A percentile compares a stretch with the other conserved stretches of the same genome.
Evolutionary conservation across 1,284 basidiomycete species (phyloP).

Genomic region (Sanguinoderma infundibulare): DNA sequence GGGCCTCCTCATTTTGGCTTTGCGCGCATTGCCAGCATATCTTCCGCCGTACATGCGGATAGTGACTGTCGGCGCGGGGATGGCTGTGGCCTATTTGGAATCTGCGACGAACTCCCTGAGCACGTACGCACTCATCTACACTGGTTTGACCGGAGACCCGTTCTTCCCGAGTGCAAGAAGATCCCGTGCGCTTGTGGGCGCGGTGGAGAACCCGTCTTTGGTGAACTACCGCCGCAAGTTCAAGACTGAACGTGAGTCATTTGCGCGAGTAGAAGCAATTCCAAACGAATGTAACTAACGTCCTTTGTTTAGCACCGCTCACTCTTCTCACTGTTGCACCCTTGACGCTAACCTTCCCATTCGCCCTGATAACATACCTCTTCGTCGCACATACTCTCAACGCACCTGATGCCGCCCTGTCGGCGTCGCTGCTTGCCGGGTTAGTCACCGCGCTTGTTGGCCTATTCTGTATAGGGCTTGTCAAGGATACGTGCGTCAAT

Average conservation of each 20-base stretch:
- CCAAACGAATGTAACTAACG: constrained; percentile 2
- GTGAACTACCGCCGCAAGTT: constrained; percentile 52
- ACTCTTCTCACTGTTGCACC: constrained; percentile 83
- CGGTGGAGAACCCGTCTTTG: constrained; percentile 44
- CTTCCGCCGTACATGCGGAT: constrained; percentile 52
- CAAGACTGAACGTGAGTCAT: constrained; percentile 58
- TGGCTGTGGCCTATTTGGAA: constrained; percentile 61
- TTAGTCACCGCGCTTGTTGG: constrained; percentile 83
- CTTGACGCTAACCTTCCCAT: constrained; percentile 79
- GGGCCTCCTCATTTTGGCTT: constrained; percentile 48
- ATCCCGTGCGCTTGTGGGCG: constrained; percentile 59
- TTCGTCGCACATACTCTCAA: constrained; percentile 85
- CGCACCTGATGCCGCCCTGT: constrained; percentile 79
- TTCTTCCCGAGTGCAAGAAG: constrained; percentile 82
- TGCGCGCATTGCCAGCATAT: constrained; percentile 61
- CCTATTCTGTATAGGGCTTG: constrained; percentile 80
- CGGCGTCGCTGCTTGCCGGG: constrained; percentile 79
- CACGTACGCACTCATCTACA: constrained; percentile 83
- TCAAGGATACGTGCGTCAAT: constrained; percentile 72
- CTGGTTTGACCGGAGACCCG: constrained; percentile 83
- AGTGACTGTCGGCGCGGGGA: constrained; percentile 42
- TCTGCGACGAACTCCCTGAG: constrained; percentile 76
- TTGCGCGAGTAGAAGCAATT: neutral
- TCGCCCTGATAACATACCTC: constrained; percentile 82
- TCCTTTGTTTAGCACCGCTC: constrained; percentile 53